Evolutionary conservation across 176 grass and related monocot species (phyloP).

Genomic region (Puya raimondii): DNA sequence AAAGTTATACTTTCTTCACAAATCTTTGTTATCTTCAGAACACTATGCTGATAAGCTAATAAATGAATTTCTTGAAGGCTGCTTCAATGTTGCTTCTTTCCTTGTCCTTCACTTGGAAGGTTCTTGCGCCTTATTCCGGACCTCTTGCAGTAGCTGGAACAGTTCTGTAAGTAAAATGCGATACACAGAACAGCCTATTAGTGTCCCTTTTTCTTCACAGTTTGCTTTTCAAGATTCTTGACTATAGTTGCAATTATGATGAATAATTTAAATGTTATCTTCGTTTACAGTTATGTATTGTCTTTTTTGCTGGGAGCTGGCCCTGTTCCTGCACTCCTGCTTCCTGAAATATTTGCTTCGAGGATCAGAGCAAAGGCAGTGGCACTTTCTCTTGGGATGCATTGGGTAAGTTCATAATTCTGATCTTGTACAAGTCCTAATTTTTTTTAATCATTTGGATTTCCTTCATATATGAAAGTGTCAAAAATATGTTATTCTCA

Average conservation of each 20-base stretch:
- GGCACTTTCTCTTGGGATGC: too few relatives aligned
- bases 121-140: constrained; percentile 82
- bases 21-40: background rate
- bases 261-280: constrained; percentile 23
- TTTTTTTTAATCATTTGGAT: too few relatives aligned
- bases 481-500: too few relatives aligned
- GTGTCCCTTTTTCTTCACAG: constrained; percentile 3
- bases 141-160: constrained; percentile 84
- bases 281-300: constrained; percentile 64
- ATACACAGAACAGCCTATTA: constrained; percentile 9
- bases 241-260: background rate
- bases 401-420: too few relatives aligned
- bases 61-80: constrained; percentile 37
- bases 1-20: background rate
- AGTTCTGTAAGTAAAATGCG: constrained; percentile 63
- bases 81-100: constrained; percentile 85
- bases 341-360: too few relatives aligned
- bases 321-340: background rate
- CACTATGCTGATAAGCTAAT: background rate
- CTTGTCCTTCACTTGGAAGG: constrained; percentile 83
- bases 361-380: constrained; percentile 2
- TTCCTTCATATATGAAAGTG: too few relatives aligned
- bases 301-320: constrained; percentile 70
- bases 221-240: background rate
- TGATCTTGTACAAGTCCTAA: too few relatives aligned